Conservation (phyloP, 768 basidiomycete genomes). For the Pisolithus tinctorius region DNA sequence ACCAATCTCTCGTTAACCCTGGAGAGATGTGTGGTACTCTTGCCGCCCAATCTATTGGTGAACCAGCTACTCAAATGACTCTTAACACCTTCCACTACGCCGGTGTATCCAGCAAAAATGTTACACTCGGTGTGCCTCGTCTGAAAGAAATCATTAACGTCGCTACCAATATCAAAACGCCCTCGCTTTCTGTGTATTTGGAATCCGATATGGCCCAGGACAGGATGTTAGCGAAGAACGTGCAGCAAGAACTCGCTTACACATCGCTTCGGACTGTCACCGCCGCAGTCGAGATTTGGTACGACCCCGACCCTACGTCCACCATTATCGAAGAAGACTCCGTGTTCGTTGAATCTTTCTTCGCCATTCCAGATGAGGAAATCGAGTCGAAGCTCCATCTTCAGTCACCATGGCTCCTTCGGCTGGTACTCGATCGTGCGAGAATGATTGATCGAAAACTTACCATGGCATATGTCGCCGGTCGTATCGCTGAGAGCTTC, state of each 20-base stretch:
- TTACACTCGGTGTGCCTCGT: conserved; percentile 98
- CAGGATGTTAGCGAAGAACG: conserved; percentile 67
- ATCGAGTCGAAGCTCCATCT: conserved; percentile 85
- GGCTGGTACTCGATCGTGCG: conserved; percentile 92
- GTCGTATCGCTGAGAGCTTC: conserved; percentile 90
- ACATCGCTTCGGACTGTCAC: conserved; percentile 93
- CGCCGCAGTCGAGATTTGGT: conserved; percentile 94
- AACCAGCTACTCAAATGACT: conserved; percentile 99
- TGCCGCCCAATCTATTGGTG: conserved; percentile 97
- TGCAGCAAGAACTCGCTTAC: conserved; percentile 89
- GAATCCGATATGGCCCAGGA: conserved; percentile 61
- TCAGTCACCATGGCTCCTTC: conserved; percentile 95
- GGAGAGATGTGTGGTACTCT: conserved; percentile 99
- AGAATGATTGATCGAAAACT: conserved; percentile 98
- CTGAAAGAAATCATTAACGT: conserved; percentile 99
- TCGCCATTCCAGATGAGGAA: conserved; percentile 97
- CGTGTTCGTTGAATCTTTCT: conserved; percentile 97
- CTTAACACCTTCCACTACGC: conserved; percentile 99
- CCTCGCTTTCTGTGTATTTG: conserved; percentile 90
- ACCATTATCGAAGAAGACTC: conserved; percentile 96
- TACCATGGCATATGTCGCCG: conserved; percentile 91
- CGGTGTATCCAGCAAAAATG: conserved; percentile 99
- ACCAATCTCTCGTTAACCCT: conserved; percentile 84
- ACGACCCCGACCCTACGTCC: conserved; percentile 85
- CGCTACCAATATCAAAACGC: conserved; percentile 97